phyloP scores from a whole-genome alignment of 2,329 filamentous ascomycete species.

The Alternaria infectoria region DNA sequence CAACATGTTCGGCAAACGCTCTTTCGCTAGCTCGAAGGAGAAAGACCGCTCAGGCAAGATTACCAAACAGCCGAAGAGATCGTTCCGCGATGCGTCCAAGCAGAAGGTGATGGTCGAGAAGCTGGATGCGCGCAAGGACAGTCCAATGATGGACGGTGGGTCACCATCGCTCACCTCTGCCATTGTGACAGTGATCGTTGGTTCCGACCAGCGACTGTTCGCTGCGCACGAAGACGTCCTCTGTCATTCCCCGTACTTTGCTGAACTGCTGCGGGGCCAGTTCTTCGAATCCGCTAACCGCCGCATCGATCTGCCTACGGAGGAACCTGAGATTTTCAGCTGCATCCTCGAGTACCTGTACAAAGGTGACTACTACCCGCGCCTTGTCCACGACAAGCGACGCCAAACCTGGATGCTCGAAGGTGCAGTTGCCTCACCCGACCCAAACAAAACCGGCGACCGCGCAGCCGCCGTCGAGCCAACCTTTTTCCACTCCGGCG shows the following conservation, averaged over 20 bases:
- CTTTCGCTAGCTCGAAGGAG: constrained; percentile 77
- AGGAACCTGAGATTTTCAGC: constrained; percentile 91
- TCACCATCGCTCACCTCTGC: constrained; percentile 66
- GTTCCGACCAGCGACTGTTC: constrained; percentile 85
- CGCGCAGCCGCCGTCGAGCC: constrained; percentile 67
- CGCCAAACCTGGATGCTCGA: constrained; percentile 90
- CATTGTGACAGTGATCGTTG: constrained; percentile 87
- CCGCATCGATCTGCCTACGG: constrained; percentile 77
- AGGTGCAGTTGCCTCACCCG: constrained; percentile 66
- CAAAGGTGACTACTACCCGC: constrained; percentile 94
- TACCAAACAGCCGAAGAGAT: constrained; percentile 78
- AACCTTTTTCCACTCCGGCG: constrained; percentile 77
- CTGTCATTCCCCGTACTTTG: constrained; percentile 83
- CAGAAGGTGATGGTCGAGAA: constrained; percentile 75
- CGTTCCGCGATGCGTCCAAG: constrained; percentile 78
- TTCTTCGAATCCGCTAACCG: constrained; percentile 74
- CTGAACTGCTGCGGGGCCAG: constrained; percentile 71
- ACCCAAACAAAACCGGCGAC: constrained; percentile 61
- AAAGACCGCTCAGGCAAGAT: constrained; percentile 89
- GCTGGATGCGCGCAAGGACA: constrained; percentile 65
- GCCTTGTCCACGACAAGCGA: constrained; percentile 84
- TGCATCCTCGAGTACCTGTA: constrained; percentile 95
- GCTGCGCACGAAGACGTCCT: constrained; percentile 94
- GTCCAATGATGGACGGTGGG: constrained; percentile 57
- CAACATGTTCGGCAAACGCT: constrained; percentile 86